Percentiles rank a stretch among this genome's conserved stretches.
Evolutionary conservation across 176 grass and related monocot genomes (phyloP).

Genomic region (Avena atlantica): DNA sequence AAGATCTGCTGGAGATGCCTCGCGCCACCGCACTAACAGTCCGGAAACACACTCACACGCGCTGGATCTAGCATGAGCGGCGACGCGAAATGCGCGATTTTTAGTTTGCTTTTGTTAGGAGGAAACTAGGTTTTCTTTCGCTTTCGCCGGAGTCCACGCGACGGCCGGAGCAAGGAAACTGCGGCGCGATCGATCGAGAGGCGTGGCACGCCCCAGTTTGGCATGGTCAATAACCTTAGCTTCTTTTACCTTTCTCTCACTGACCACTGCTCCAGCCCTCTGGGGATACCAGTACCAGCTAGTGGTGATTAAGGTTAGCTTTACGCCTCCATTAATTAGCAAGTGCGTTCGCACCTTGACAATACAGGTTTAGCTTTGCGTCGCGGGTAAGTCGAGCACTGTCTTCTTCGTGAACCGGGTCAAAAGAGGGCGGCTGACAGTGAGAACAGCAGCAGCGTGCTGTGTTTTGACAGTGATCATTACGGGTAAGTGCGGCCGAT

Average conservation of each 20-base stretch:
- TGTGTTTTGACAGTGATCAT: not conserved
- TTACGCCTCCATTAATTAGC: not conserved
- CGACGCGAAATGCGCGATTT: not conserved
- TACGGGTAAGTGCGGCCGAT: not conserved
- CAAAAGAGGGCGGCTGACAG: constrained; percentile 39
- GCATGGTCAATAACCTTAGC: no score
- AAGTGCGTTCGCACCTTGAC: constrained; percentile 6
- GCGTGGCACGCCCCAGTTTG: no score
- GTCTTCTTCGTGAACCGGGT: constrained; percentile 4
- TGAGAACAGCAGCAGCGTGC: no score
- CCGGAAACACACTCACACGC: no score
- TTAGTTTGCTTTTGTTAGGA: not conserved
- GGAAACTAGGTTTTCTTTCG: not conserved
- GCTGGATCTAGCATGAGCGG: not conserved
- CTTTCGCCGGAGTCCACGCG: not conserved
- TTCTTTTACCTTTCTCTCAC: no score
- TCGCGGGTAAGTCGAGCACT: constrained; percentile 54
- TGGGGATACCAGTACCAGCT: no score
- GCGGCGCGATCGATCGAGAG: no score
- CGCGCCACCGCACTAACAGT: no score
- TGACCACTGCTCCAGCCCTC: no score
- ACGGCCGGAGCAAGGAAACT: not conserved
- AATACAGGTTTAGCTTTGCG: constrained; percentile 43
- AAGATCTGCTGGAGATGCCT: no score
- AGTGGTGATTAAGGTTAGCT: not conserved